These are phyloP conservation scores for Hygrophorus russula DNA, from an alignment of 768 basidiomycete genomes.

Conservation along the genomic window DNA sequence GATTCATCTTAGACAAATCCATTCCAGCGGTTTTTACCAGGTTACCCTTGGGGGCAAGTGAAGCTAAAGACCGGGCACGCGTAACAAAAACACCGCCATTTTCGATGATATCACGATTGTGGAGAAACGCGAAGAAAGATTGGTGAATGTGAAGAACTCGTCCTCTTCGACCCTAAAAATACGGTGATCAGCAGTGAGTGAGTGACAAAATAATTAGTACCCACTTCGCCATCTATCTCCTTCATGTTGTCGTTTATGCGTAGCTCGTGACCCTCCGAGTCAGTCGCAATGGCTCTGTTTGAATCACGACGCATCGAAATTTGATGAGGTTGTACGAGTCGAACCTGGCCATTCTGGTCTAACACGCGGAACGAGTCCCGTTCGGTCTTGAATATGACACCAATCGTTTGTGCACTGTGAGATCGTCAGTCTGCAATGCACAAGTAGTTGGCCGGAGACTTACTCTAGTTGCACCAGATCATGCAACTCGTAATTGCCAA, in stretches of 20 bases:
- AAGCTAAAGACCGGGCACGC: conserved; percentile 69
- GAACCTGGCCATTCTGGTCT: conserved; percentile 87
- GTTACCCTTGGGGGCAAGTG: conserved; percentile 79
- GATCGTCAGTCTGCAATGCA: conserved; percentile 5
- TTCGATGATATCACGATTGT: conserved; percentile 83
- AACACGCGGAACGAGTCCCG: conserved; percentile 92
- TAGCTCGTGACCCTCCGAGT: conserved; percentile 81
- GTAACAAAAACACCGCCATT: conserved; percentile 95
- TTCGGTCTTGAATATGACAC: conserved; percentile 96
- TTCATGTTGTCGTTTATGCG: conserved; percentile 86
- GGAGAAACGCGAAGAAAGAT: conserved; percentile 87
- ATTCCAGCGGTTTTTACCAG: conserved; percentile 47
- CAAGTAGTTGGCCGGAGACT: conserved; percentile 18
- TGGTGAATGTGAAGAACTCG: conserved; percentile 89
- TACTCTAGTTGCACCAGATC: conserved; percentile 96
- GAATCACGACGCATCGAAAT: conserved; percentile 87
- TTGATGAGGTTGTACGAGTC: conserved; percentile 86
- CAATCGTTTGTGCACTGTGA: conserved; percentile 78
- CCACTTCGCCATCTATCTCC: conserved; percentile 80
- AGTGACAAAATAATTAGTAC: conserved; percentile 11
- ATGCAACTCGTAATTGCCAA: conserved; percentile 92
- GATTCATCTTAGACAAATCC: conserved; percentile 91
- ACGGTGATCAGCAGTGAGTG: conserved; percentile 3
- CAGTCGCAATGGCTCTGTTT: conserved; percentile 74
- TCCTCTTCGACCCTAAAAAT: conserved; percentile 65